phyloP scores from a whole-genome alignment of 306 rosid genomes.

The Cucumis hystrix region DNA sequence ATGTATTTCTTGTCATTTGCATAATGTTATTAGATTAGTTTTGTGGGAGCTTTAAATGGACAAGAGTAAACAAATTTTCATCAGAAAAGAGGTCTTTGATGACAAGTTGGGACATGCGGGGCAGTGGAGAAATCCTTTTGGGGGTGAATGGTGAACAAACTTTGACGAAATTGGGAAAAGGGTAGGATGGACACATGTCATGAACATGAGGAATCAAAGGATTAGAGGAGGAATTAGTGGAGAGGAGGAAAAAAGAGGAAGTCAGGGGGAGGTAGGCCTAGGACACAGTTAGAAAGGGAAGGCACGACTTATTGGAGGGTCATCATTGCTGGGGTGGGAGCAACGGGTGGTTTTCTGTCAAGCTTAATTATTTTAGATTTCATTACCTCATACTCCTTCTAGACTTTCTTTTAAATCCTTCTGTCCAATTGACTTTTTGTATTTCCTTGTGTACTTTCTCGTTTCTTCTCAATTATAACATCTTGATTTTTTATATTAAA shows the following conservation, averaged over 20 bases:
- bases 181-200: background rate
- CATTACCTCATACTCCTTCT: background rate
- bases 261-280: background rate
- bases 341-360: background rate
- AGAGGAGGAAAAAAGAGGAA: background rate
- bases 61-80: background rate
- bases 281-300: background rate
- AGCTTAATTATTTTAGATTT: background rate
- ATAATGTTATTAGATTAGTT: background rate
- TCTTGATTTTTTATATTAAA: background rate
- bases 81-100: background rate
- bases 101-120: background rate
- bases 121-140: background rate
- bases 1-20: background rate
- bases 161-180: background rate
- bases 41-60: background rate
- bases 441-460: background rate
- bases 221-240: background rate
- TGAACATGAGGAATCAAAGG: background rate
- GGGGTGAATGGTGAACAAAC: background rate
- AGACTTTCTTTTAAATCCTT: background rate
- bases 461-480: background rate
- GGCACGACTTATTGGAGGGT: background rate
- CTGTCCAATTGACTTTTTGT: background rate
- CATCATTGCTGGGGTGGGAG: background rate